A percentile compares a stretch with the other conserved stretches of the same genome.
Evolutionary conservation across 2,329 filamentous ascomycete genomes (phyloP).

Genomic region (Alternaria brassicae): DNA sequence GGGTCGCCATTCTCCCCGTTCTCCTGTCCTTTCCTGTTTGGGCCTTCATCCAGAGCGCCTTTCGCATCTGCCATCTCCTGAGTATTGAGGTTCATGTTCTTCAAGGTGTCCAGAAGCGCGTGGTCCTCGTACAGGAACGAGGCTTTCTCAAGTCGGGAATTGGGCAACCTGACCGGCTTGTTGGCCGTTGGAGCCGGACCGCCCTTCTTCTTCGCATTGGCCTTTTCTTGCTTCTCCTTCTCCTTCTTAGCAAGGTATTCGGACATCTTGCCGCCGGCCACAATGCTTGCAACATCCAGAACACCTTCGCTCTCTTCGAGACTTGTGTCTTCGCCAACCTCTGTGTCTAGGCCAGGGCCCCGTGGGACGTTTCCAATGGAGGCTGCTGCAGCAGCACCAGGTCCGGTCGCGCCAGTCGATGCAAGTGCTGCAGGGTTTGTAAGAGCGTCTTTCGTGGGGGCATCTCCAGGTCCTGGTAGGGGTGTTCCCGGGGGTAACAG

Average conservation of each 20-base stretch:
- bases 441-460: conserved; percentile 46
- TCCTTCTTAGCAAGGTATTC: conserved; percentile 86
- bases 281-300: conserved; percentile 83
- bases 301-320: conserved; percentile 72
- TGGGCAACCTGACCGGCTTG: conserved; percentile 69
- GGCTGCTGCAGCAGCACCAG: conserved; percentile 53
- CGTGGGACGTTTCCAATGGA: conserved; percentile 57
- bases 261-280: conserved; percentile 79
- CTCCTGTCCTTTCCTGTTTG: conserved; percentile 50
- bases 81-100: conserved; percentile 57
- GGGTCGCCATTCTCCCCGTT: conserved; percentile 41
- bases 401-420: conserved; percentile 61
- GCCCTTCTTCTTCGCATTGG: conserved; percentile 64
- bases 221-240: conserved; percentile 75
- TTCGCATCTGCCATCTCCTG: conserved; percentile 60
- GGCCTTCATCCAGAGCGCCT: conserved; percentile 58
- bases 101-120: conserved; percentile 61
- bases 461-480: conserved; percentile 59
- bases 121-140: conserved; percentile 78
- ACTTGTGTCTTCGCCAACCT: conserved; percentile 60
- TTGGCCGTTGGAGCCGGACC: conserved; percentile 67
- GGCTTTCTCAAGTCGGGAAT: conserved; percentile 73
- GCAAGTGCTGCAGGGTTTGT: conserved; percentile 64
- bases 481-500: conserved; percentile 63
- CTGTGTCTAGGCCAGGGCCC: conserved; percentile 62